Base-by-base conservation (phyloP, 2,329 filamentous ascomycete species). In the Fusarium sp. region DNA sequence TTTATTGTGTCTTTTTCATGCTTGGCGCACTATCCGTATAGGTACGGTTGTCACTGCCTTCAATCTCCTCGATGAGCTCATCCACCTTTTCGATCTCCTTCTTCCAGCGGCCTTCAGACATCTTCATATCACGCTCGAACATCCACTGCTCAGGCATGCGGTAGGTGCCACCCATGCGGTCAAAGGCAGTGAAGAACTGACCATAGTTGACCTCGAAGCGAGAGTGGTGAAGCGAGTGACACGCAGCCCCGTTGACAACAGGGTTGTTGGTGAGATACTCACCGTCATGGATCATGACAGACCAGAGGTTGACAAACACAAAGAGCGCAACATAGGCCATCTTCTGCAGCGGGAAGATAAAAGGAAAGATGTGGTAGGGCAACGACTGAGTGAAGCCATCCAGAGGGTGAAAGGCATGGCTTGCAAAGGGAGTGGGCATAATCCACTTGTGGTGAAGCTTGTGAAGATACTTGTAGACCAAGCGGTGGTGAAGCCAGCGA, bases 371-470 rank as follows among this genome's bases (percentile, higher is more conserved):
- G 82, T 98, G 95, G 83, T 98, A 98, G 1, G 95, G 95, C 46
- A 97, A 78, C 64, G 91, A 92, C 83, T 98, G 95, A 12, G 89
- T 86, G 81, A 91, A 97, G 76, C 95, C 95, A 77, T 98, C 95
- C 53, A 97, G 79, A 1, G 95, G 94, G 83, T 98, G 94, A 87
- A 98, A 98, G 60, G 95, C 95, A 77, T 97, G 92, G 73, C 91
- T 94, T 41, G 95, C 94, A 79, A 89, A 97, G 1, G 95, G 95
- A 4, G 93, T 97, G 4, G 95, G 95, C 93, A 97, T 97, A 81
- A 98, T 97, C 95, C 95, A 98, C 84, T 97, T 97, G 89, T 98
- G 95, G 82, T 98, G 95, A 71, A 94, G 91, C 88, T 98, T 98
- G 88, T 98, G 95, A 50, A 97, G 86, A 71, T 85, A 84, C 84